Conservation (phyloP, 1,284 basidiomycete genomes). For the Ganoderma sp. region DNA sequence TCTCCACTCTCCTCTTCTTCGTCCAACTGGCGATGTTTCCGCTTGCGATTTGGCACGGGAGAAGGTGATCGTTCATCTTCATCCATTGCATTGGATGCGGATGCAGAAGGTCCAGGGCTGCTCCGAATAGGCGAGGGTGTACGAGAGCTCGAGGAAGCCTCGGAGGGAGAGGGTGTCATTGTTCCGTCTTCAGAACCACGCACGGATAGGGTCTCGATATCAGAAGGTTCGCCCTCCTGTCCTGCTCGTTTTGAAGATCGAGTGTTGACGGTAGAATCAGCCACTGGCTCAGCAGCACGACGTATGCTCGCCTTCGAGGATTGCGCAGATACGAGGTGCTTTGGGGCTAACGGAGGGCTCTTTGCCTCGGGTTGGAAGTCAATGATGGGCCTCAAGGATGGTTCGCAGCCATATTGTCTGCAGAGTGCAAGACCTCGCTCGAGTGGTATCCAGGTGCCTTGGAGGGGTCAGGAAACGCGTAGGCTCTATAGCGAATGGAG, state of each 20-base stretch:
- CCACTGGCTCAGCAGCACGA: conserved; percentile 45
- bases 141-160: conserved; percentile 83
- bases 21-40: conserved; percentile 36
- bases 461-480: background rate
- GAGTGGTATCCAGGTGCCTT: conserved; percentile 99
- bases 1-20: conserved; percentile 27
- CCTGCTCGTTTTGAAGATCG: conserved; percentile 53
- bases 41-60: conserved; percentile 42
- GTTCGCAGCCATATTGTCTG: conserved; percentile 93
- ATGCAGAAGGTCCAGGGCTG: conserved; percentile 53
- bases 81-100: conserved; percentile 46
- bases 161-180: conserved; percentile 86
- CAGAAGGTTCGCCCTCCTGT: conserved; percentile 54
- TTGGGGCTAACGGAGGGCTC: conserved; percentile 95
- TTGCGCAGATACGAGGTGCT: conserved; percentile 84
- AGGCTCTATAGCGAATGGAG: background rate
- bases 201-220: conserved; percentile 63
- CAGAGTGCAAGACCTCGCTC: conserved; percentile 88
- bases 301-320: conserved; percentile 61
- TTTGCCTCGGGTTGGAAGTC: conserved; percentile 92
- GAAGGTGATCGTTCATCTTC: conserved; percentile 47
- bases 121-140: conserved; percentile 85
- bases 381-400: conserved; percentile 90
- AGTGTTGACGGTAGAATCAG: conserved; percentile 58
- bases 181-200: conserved; percentile 81